Conservation (phyloP, 495 filamentous ascomycete species). For the Hypomontagnella submonticulosa region DNA sequence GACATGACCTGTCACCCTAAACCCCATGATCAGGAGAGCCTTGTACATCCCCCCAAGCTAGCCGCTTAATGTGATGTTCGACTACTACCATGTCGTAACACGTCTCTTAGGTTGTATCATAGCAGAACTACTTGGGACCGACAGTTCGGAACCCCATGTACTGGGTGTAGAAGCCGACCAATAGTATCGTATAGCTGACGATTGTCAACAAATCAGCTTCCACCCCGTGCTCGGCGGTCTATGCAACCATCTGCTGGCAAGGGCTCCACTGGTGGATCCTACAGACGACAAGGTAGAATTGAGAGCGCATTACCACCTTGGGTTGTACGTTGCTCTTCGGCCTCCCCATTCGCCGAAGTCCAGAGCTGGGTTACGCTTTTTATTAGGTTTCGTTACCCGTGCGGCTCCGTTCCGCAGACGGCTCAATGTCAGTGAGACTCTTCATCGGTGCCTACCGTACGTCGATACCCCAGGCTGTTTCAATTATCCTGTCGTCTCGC, state of each 20-base stretch:
- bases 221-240: conserved; percentile 21
- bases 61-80: conserved; percentile 7
- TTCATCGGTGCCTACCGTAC: conserved; percentile 19
- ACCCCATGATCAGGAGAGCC: conserved; percentile 12
- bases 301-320: conserved; percentile 8
- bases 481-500: not conserved
- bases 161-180: conserved; percentile 18
- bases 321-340: conserved; percentile 13
- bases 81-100: conserved; percentile 28
- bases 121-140: conserved; percentile 44
- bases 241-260: conserved; percentile 38
- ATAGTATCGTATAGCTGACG: conserved; percentile 13
- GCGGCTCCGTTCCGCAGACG: conserved; percentile 24
- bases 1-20: conserved; percentile 11
- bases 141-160: conserved; percentile 48
- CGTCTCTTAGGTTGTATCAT: conserved; percentile 27
- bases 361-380: conserved; percentile 6
- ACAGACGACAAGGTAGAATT: conserved; percentile 8
- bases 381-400: conserved; percentile 10
- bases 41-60: conserved; percentile 12
- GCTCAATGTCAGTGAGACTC: conserved; percentile 9
- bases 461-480: not conserved
- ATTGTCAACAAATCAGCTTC: conserved; percentile 26
- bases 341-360: conserved; percentile 21
- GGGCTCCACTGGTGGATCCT: conserved; percentile 27